Percentiles rank a stretch among this genome's conserved stretches.
These are phyloP conservation scores for Ustilago xerochloae DNA, from an alignment of 1,284 basidiomycete genomes.

Conservation along the genomic window DNA sequence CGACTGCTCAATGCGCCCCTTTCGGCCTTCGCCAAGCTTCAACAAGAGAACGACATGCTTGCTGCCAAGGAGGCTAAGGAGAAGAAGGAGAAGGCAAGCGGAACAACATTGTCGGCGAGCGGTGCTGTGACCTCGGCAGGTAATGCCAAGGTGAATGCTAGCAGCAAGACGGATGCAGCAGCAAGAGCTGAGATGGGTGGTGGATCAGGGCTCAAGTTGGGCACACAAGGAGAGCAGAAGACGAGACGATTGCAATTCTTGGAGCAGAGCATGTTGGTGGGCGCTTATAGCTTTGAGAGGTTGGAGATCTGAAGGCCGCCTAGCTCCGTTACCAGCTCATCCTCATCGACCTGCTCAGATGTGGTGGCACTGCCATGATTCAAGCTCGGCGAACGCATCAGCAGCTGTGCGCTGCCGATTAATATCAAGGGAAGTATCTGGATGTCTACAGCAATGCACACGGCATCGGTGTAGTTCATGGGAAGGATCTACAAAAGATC, in stretches of 20 bases:
- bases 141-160: conserved; percentile 29
- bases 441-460: no score
- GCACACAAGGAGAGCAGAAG: conserved; percentile 38
- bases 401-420: no score
- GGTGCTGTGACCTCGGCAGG: conserved; percentile 39
- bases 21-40: conserved; percentile 48
- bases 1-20: conserved; percentile 44
- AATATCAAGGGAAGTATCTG: no score
- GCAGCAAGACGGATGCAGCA: conserved; percentile 23
- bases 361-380: not conserved
- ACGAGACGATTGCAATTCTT: conserved; percentile 32
- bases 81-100: not conserved
- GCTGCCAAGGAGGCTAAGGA: not conserved
- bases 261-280: conserved; percentile 54
- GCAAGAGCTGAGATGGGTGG: conserved; percentile 55
- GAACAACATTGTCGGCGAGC: conserved; percentile 21
- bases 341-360: no score
- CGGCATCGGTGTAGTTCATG: no score
- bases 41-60: conserved; percentile 31
- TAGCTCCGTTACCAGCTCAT: not conserved
- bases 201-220: conserved; percentile 42
- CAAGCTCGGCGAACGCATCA: no score
- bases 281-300: conserved; percentile 48
- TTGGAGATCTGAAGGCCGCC: conserved; percentile 33
- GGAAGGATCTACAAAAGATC: no score